A percentile compares a stretch with the other conserved stretches of the same genome.
Conservation (phyloP, 148 eudicot genomes). For the Vaccinium myrtillus region DNA sequence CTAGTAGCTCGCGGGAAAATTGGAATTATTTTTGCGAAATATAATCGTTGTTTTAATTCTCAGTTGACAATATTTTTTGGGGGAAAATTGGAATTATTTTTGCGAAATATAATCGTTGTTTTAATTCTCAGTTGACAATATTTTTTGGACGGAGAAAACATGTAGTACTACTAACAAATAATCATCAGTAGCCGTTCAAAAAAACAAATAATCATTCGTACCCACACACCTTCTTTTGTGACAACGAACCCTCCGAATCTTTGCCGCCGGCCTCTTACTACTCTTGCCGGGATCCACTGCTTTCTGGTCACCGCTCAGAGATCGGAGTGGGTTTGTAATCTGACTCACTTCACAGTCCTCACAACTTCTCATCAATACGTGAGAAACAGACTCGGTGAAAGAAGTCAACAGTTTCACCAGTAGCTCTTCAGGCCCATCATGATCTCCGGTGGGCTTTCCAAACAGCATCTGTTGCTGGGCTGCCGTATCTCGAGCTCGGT, state of each 20-base stretch:
- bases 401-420: conserved; percentile 19
- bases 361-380: conserved; percentile 16
- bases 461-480: conserved; percentile 26
- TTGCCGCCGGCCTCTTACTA: conserved; percentile 24
- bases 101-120: too few species aligned
- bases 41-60: too few species aligned
- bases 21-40: too few species aligned
- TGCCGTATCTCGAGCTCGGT: conserved; percentile 20
- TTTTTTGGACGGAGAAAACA: too few species aligned
- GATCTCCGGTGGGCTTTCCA: background rate
- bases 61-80: too few species aligned
- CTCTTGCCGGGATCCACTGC: conserved; percentile 25
- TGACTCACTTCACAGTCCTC: background rate
- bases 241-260: conserved; percentile 35
- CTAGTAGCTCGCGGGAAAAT: too few species aligned
- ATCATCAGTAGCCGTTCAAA: too few species aligned
- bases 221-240: conserved; percentile 36
- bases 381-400: conserved; percentile 20
- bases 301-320: conserved; percentile 3
- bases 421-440: conserved; percentile 22
- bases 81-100: too few species aligned
- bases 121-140: too few species aligned
- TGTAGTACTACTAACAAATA: too few species aligned
- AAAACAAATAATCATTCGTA: too few species aligned
- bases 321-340: conserved; percentile 12